These are phyloP conservation scores for Xanthoconium stramineum DNA, from an alignment of 768 basidiomycete genomes.

Conservation along the genomic window DNA sequence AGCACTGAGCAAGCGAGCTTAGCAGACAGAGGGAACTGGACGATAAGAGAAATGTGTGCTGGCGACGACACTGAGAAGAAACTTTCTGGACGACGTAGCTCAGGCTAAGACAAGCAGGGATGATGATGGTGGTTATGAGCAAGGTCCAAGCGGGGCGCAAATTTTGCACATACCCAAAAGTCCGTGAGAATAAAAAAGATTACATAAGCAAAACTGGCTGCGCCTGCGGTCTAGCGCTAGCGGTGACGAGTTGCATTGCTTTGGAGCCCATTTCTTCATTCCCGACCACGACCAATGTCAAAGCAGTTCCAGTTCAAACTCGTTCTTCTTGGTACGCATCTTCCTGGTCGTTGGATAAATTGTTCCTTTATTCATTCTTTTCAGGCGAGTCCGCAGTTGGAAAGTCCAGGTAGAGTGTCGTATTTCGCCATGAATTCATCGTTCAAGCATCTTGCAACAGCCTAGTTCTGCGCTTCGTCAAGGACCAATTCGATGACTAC, in stretches of 20 bases:
- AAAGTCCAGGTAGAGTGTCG: slow-evolving; percentile 72
- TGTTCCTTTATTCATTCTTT: slow-evolving; percentile 8
- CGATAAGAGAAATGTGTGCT: slow-evolving; percentile 17
- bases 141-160: slow-evolving; percentile 22
- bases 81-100: slow-evolving; percentile 25
- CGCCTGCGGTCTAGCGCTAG: slow-evolving; percentile 2
- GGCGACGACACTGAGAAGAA: slow-evolving; percentile 16
- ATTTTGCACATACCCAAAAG: slow-evolving; percentile 29
- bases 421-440: slow-evolving; percentile 20
- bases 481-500: slow-evolving; percentile 95
- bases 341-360: neutral
- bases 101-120: slow-evolving; percentile 21
- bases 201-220: slow-evolving; percentile 27
- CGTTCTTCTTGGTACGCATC: slow-evolving; percentile 76
- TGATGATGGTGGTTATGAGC: slow-evolving; percentile 39
- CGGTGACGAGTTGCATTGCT: slow-evolving; percentile 1
- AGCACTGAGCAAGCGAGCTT: slow-evolving; percentile 28
- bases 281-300: slow-evolving; percentile 59
- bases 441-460: slow-evolving; percentile 40
- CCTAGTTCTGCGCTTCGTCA: slow-evolving; percentile 93
- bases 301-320: slow-evolving; percentile 96
- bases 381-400: slow-evolving; percentile 97
- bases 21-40: slow-evolving; percentile 20
- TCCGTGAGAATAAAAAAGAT: slow-evolving; percentile 25
- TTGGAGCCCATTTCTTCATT: slow-evolving; percentile 13